These are phyloP conservation scores for Daldinia sp. DNA, from an alignment of 2,329 filamentous ascomycete species.

Conservation along the genomic window DNA sequence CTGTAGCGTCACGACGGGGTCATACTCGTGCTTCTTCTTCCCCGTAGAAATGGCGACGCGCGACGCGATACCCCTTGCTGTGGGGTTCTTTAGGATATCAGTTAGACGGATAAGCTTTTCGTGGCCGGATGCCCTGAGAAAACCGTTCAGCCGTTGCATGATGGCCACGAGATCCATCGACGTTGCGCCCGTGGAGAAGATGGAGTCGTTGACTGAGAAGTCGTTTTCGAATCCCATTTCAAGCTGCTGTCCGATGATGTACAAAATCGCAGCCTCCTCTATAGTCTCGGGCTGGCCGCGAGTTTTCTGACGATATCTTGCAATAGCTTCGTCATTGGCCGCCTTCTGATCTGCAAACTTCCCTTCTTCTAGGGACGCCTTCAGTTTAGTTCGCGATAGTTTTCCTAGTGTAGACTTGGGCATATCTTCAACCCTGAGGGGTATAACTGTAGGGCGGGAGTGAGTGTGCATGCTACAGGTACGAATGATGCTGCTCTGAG, in stretches of 20 bases:
- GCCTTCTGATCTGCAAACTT: slow-evolving; percentile 21
- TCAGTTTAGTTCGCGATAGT: slow-evolving; percentile 24
- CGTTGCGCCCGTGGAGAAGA: slow-evolving; percentile 21
- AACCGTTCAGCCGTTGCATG: slow-evolving; percentile 22
- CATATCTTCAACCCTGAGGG: slow-evolving; percentile 8
- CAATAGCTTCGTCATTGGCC: slow-evolving; percentile 17
- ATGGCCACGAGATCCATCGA: slow-evolving; percentile 26
- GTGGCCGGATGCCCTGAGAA: slow-evolving; percentile 14
- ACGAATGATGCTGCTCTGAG: slow-evolving; percentile 20
- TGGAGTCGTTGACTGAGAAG: slow-evolving; percentile 27
- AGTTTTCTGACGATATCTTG: slow-evolving; percentile 18
- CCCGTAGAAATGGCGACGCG: slow-evolving; percentile 14
- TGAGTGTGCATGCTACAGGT: slow-evolving; percentile 24
- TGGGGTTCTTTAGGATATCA: slow-evolving; percentile 21
- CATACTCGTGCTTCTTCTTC: slow-evolving; percentile 24
- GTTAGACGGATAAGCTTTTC: slow-evolving; percentile 20
- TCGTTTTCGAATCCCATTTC: slow-evolving; percentile 20
- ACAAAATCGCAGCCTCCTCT: slow-evolving; percentile 21
- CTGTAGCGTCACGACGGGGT: slow-evolving; percentile 50
- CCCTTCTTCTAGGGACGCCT: slow-evolving; percentile 18
- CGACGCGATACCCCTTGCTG: slow-evolving; percentile 15
- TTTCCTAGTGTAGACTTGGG: slow-evolving; percentile 29
- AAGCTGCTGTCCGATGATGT: slow-evolving; percentile 17
- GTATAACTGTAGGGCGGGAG: slow-evolving; percentile 20
- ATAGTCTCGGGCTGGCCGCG: slow-evolving; percentile 19